Evolutionary conservation across 352 stramenopile species (phyloP).

Genomic region (Globisporangium parvum): DNA sequence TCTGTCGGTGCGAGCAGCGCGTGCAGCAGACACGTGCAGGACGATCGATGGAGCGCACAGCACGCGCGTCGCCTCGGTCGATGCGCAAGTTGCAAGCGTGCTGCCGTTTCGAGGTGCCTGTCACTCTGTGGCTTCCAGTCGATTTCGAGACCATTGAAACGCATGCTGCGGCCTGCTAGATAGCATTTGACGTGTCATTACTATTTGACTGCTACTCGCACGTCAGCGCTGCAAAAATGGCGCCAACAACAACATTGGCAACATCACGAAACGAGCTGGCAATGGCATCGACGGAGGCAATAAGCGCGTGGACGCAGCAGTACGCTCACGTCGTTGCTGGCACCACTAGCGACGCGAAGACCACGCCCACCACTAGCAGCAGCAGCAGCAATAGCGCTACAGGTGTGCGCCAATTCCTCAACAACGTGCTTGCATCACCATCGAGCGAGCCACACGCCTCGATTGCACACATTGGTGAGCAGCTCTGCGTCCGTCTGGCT

Average conservation of each 20-base stretch:
- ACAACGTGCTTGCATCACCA: conserved; percentile 2
- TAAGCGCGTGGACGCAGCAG: conserved; percentile 9
- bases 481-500: conserved; percentile 21
- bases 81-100: not conserved
- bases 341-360: not conserved
- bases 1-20: too few species aligned
- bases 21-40: not conserved
- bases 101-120: conserved; percentile 1
- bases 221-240: not conserved
- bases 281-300: not conserved
- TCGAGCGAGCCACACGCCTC: not conserved
- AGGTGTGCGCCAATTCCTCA: conserved; percentile 8
- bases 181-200: not conserved
- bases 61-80: not conserved
- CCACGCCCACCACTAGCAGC: not conserved
- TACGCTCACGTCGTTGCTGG: conserved; percentile 8
- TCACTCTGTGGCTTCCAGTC: conserved; percentile 1
- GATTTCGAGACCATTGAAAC: not conserved
- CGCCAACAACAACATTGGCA: not conserved
- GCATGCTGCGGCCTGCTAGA: not conserved
- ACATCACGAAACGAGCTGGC: not conserved
- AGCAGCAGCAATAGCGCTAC: not conserved
- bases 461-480: conserved; percentile 14
- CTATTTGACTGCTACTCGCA: not conserved
- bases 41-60: not conserved